phyloP scores from a whole-genome alignment of 2,329 filamentous ascomycete species.

The Cercospora citrullina region DNA sequence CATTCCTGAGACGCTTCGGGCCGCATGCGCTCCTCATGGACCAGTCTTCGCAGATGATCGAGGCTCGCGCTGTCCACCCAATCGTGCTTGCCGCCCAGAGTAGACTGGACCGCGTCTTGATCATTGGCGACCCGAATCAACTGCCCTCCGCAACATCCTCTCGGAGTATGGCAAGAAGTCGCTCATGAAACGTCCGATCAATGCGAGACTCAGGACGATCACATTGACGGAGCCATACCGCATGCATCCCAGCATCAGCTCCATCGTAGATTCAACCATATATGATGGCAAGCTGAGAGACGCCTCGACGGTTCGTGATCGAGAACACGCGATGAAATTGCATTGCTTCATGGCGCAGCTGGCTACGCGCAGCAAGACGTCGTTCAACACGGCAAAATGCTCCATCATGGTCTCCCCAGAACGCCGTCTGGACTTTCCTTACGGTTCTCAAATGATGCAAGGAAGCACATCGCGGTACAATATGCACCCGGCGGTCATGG shows the following conservation, averaged over 20 bases:
- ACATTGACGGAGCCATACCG: background rate
- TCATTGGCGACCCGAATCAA: background rate
- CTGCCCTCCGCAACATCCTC: background rate
- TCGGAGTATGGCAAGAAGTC: background rate
- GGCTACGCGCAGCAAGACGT: background rate
- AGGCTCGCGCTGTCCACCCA: background rate
- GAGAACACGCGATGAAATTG: background rate
- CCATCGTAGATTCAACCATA: background rate
- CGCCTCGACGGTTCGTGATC: background rate
- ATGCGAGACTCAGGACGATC: background rate
- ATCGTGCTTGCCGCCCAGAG: background rate
- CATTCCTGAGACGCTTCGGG: background rate
- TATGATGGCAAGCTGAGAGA: background rate
- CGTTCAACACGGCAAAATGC: background rate
- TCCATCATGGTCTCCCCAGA: background rate
- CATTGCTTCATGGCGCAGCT: background rate
- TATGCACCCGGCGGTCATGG: background rate
- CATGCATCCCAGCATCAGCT: background rate
- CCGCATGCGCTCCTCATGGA: background rate
- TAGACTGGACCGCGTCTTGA: background rate
- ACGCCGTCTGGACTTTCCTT: background rate
- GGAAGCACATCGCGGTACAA: background rate
- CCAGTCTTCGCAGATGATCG: background rate
- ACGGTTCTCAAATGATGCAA: background rate
- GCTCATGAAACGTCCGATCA: background rate